Conservation (phyloP, 331 rosid species). For the Acacia pycnantha region DNA sequence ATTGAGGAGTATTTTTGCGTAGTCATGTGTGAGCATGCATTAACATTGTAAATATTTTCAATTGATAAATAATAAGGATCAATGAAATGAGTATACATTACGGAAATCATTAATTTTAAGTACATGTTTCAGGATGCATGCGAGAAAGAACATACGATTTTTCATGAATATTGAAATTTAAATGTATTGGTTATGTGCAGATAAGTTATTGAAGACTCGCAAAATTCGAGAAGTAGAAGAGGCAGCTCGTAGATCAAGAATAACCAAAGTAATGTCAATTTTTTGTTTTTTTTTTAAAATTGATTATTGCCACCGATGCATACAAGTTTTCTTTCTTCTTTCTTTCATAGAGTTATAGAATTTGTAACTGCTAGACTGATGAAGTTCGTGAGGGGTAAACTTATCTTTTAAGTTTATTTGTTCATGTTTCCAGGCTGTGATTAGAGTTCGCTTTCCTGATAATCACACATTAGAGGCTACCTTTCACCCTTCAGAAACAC, state of each 20-base stretch:
- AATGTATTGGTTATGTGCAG: constrained; percentile 36
- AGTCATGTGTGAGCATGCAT: not conserved
- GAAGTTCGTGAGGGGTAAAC: not conserved
- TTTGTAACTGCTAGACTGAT: constrained; percentile 2
- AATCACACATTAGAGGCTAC: constrained; percentile 82
- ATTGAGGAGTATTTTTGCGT: not conserved
- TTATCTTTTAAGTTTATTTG: constrained; percentile 12
- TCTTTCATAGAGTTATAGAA: not conserved
- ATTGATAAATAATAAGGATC: not conserved
- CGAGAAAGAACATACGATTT: not conserved
- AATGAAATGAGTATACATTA: constrained; percentile 2
- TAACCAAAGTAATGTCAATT: constrained; percentile 49
- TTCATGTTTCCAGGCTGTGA: constrained; percentile 60
- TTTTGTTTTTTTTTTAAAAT: not conserved
- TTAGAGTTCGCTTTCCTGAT: constrained; percentile 92
- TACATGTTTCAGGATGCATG: not conserved
- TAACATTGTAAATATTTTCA: not conserved
- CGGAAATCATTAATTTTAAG: not conserved
- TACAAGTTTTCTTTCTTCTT: not conserved
- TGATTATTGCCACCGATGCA: not conserved
- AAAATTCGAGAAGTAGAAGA: constrained; percentile 84
- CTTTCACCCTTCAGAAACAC: constrained; percentile 80
- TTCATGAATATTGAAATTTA: constrained; percentile 6
- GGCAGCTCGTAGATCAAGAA: constrained; percentile 81
- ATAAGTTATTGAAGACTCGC: constrained; percentile 75